phyloP scores from a whole-genome alignment of 1,284 basidiomycete genomes.

The Microbotryum lychnidis-dioicae region DNA sequence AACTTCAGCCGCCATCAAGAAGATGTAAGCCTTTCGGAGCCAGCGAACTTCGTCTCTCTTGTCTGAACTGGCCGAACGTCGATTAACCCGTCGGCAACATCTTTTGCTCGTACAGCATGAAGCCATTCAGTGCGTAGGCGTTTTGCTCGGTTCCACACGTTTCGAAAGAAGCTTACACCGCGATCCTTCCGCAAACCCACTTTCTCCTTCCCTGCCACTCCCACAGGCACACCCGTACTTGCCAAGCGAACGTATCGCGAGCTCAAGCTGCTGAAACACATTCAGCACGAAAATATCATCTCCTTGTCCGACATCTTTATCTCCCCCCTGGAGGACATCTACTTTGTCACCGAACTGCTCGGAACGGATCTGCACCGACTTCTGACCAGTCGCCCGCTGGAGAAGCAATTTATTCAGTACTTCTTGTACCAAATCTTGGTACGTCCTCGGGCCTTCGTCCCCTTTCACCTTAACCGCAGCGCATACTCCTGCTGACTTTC shows the following conservation, averaged over 20 bases:
- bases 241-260: constrained; percentile 96
- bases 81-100: not conserved
- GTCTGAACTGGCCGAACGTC: not conserved
- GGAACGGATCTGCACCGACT: constrained; percentile 97
- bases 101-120: constrained; percentile 21
- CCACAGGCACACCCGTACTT: constrained; percentile 65
- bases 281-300: constrained; percentile 99
- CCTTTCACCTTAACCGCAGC: not conserved
- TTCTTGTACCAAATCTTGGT: constrained; percentile 98
- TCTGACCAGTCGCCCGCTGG: constrained; percentile 87
- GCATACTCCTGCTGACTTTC: not conserved
- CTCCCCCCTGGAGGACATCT: constrained; percentile 96
- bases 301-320: constrained; percentile 98
- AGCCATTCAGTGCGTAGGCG: constrained; percentile 28
- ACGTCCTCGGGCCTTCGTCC: constrained; percentile 58
- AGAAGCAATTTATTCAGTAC: constrained; percentile 99
- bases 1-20: constrained; percentile 93
- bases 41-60: not conserved
- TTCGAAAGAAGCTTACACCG: not conserved
- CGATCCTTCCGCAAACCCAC: not conserved
- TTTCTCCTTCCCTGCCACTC: not conserved
- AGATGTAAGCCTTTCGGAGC: constrained; percentile 50
- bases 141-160: not conserved
- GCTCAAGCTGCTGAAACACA: constrained; percentile 96
- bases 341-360: constrained; percentile 98